Base-by-base conservation (phyloP, 768 basidiomycete species). In the Amanita muscaria region DNA sequence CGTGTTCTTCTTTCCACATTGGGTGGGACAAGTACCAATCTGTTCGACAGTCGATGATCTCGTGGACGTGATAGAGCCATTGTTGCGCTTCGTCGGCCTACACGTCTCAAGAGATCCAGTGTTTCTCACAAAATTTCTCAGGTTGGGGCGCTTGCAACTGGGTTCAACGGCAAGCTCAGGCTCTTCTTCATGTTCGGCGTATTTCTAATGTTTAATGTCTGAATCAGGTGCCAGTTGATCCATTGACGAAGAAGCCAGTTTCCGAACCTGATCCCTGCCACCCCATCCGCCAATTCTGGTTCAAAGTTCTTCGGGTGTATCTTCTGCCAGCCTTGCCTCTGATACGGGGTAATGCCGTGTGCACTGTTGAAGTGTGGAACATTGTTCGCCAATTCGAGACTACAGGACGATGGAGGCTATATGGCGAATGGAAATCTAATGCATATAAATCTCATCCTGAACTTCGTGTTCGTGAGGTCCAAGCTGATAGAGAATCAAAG, bases 291-390 rank as follows among this genome's bases (percentile, higher is more conserved):
- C 44, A 62, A n/a, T 83, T 89, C 52, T 99, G 94, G 96, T 78
- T 83, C 60, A 79, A 75, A 55, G 69, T 92, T 43, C 59, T 90
- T 45, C 83, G 93, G 4, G 58, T 75, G 15, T 86, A 88, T 58
- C 70, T 98, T 30, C 74, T 99, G 1, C 94, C 96, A 2, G 83
- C 89, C 2, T 69, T 97, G 11, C 80, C 92, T 36, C 73, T 94
- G 37, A 83, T 90, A 47, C 76, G 80, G 23, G 82, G 83, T 29
- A 91, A 92, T 55, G 84, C 90, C 5, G 84, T 90, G 18, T 88
- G 84, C 60, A 87, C 89, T 21, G 83, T 86, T 35, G 93, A 97
- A 55, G 72, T 97, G 6, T 99, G 96, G 96, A 79, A 81, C 47
- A 79, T 98, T 41, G 75, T 98, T 38, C 72, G 79, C 31, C 76